Evolutionary conservation across 2,329 filamentous ascomycete species (phyloP).

Genomic region (Neopestalotiopsis clavispora): DNA sequence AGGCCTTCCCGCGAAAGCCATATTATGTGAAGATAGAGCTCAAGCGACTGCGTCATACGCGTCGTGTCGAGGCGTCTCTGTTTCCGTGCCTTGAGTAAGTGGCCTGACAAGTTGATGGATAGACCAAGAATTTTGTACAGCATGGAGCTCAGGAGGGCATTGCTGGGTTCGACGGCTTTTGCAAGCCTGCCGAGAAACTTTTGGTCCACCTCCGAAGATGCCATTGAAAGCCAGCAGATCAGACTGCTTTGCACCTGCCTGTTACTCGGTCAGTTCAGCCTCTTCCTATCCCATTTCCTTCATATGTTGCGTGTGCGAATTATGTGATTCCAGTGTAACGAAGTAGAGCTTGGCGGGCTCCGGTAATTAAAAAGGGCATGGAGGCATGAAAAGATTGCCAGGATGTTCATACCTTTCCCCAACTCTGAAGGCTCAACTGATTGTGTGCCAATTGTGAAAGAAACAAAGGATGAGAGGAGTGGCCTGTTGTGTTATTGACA

Average conservation of each 20-base stretch:
- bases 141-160: constrained; percentile 78
- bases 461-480: background rate
- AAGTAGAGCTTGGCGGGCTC: background rate
- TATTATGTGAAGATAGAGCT: constrained; percentile 86
- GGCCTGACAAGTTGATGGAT: constrained; percentile 84
- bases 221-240: constrained; percentile 62
- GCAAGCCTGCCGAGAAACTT: constrained; percentile 94
- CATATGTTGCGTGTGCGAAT: constrained; percentile 21
- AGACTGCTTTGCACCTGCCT: background rate
- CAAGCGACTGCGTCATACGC: constrained; percentile 78
- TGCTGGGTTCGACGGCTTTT: constrained; percentile 76
- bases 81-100: constrained; percentile 82
- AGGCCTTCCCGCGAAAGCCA: constrained; percentile 95
- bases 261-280: background rate
- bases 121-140: constrained; percentile 92
- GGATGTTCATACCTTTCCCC: background rate
- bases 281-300: background rate
- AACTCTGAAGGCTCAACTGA: background rate
- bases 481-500: background rate
- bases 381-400: no score
- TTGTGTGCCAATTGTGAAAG: background rate
- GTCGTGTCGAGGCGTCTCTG: constrained; percentile 80
- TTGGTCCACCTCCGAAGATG: constrained; percentile 95
- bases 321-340: background rate
- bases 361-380: no score